Evolutionary conservation across 371 early-diverging fungal genomes (phyloP).

Genomic region (Mycotypha africana): DNA sequence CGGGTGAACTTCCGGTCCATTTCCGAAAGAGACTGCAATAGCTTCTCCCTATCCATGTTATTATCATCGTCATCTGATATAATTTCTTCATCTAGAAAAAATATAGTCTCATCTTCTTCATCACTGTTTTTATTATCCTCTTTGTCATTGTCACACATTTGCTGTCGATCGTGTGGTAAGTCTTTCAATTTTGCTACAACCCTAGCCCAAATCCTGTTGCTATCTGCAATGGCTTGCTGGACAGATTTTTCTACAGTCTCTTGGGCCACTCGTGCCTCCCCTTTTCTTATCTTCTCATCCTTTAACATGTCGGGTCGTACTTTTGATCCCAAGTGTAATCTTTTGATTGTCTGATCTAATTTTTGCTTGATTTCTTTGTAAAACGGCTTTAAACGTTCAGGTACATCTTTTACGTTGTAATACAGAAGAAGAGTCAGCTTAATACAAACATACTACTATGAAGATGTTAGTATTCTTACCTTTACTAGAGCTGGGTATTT

Average conservation of each 20-base stretch:
- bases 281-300: conserved; percentile 15
- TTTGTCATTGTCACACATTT: not conserved
- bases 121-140: not conserved
- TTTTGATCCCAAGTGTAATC: conserved; percentile 19
- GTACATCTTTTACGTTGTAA: not conserved
- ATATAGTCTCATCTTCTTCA: conserved; percentile 38
- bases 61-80: conserved; percentile 7
- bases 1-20: not conserved
- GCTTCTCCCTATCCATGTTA: not conserved
- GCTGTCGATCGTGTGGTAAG: conserved; percentile 4
- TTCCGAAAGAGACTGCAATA: too few species aligned
- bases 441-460: too few species aligned
- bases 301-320: conserved; percentile 24
- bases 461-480: too few species aligned
- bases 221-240: conserved; percentile 18
- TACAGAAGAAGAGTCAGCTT: not conserved
- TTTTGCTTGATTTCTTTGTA: conserved; percentile 18
- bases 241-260: too few species aligned
- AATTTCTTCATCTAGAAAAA: conserved; percentile 44
- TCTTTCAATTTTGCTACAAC: conserved; percentile 14
- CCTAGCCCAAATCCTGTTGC: conserved; percentile 21
- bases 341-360: conserved; percentile 20
- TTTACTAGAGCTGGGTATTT: conserved; percentile 4
- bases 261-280: too few species aligned
- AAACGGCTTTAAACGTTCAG: not conserved